Percentiles rank a stretch among this genome's conserved stretches.
These are phyloP conservation scores for Torrubiella hemipterigena DNA, from an alignment of 2,329 filamentous ascomycete species.

Conservation along the genomic window DNA sequence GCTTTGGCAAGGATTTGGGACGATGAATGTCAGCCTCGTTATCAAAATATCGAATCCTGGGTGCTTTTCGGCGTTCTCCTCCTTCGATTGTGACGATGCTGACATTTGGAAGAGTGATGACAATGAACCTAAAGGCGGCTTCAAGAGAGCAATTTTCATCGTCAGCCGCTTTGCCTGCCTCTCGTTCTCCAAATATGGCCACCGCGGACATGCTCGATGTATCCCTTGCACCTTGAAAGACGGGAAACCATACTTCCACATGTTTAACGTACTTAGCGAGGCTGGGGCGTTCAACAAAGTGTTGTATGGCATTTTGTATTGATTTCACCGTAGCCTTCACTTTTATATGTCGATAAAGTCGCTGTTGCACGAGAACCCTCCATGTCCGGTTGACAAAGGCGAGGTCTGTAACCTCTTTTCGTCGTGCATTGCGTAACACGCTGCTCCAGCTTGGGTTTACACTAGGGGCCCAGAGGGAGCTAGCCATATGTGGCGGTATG, in stretches of 20 bases:
- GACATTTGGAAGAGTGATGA: slow-evolving; percentile 44
- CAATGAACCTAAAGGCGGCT: slow-evolving; percentile 55
- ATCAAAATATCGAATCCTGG: slow-evolving; percentile 39
- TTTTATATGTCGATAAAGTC: slow-evolving; percentile 66
- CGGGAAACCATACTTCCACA: slow-evolving; percentile 67
- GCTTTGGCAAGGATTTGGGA: slow-evolving; percentile 24
- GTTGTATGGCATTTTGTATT: slow-evolving; percentile 44
- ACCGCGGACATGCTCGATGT: slow-evolving; percentile 31
- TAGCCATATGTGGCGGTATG: slow-evolving; percentile 46
- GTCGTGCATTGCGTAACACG: slow-evolving; percentile 52
- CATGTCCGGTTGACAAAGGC: slow-evolving; percentile 52
- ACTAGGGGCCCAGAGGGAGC: slow-evolving; percentile 39
- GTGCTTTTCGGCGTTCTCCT: slow-evolving; percentile 65
- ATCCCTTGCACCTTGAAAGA: slow-evolving; percentile 44
- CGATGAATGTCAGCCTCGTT: slow-evolving; percentile 6
- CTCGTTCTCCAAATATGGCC: too few relatives aligned
- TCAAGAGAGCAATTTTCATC: slow-evolving; percentile 58
- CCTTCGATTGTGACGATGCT: slow-evolving; percentile 62
- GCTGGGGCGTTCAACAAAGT: slow-evolving; percentile 47
- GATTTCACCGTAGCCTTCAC: slow-evolving; percentile 58
- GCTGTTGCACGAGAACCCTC: slow-evolving; percentile 56
- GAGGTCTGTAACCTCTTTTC: slow-evolving; percentile 54
- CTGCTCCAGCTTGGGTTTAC: slow-evolving; percentile 50
- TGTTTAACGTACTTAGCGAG: slow-evolving; percentile 56
- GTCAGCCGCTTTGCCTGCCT: slow-evolving; percentile 43